A percentile compares a stretch with the other conserved stretches of the same genome.
phyloP scores from a whole-genome alignment of 108 stramenopile genomes.

The Conticribra weissflogii region DNA sequence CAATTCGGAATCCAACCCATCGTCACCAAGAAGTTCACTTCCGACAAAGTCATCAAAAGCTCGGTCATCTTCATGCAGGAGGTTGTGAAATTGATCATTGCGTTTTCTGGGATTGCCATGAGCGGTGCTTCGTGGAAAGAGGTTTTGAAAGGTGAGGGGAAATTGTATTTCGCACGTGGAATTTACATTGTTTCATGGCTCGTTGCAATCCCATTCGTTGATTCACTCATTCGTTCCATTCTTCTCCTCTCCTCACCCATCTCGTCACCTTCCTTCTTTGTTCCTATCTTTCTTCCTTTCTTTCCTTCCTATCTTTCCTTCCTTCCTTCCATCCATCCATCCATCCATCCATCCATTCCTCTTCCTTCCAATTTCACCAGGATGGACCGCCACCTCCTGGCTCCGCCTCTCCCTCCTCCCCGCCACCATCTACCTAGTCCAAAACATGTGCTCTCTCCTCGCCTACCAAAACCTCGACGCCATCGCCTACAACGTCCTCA shows the following conservation, averaged over 20 bases:
- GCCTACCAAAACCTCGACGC: constrained; percentile 94
- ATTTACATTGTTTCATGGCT: too few species aligned
- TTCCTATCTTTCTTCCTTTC: too few species aligned
- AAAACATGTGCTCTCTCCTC: constrained; percentile 87
- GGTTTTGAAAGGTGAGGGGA: constrained; percentile 12
- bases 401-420: constrained; percentile 79
- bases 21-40: constrained; percentile 73
- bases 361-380: too few species aligned
- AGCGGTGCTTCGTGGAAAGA: constrained; percentile 24
- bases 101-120: constrained; percentile 51
- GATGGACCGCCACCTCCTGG: constrained; percentile 72
- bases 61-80: constrained; percentile 85
- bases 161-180: too few species aligned
- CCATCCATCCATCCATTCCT: too few species aligned
- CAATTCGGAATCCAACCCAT: constrained; percentile 94
- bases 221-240: too few species aligned
- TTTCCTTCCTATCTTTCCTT: too few species aligned
- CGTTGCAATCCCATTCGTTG: too few species aligned
- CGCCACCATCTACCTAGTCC: constrained; percentile 88
- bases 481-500: constrained; percentile 93
- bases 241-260: too few species aligned
- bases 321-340: too few species aligned
- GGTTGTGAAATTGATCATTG: constrained; percentile 59
- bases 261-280: too few species aligned
- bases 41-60: constrained; percentile 61